Percentiles rank a stretch among this genome's conserved stretches.
These are phyloP conservation scores for Quercus tomentella DNA, from an alignment of 331 rosid species.

Conservation along the genomic window DNA sequence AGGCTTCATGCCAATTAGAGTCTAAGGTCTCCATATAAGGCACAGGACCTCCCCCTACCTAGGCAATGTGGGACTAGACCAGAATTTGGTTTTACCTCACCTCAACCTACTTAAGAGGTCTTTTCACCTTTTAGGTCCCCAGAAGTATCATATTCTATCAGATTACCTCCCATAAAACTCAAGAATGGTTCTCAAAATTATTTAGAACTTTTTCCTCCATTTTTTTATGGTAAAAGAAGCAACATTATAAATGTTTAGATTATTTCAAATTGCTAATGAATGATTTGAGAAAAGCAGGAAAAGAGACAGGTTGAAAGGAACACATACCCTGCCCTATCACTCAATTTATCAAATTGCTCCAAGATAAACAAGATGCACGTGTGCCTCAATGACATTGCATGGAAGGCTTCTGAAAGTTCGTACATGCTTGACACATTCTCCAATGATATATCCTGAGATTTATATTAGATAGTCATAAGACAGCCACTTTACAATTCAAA, in stretches of 20 bases:
- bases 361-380: slow-evolving; percentile 85
- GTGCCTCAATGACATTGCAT: slow-evolving; percentile 87
- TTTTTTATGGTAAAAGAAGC: not conserved
- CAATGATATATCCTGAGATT: slow-evolving; percentile 76
- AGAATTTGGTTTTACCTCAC: too few species aligned
- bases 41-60: too few species aligned
- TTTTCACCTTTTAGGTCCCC: too few species aligned
- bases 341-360: slow-evolving; percentile 91
- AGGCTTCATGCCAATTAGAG: too few species aligned
- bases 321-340: slow-evolving; percentile 79
- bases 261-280: not conserved
- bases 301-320: not conserved
- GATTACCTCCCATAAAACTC: not conserved
- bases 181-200: not conserved
- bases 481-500: not conserved
- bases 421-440: slow-evolving; percentile 93
- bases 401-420: slow-evolving; percentile 96
- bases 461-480: slow-evolving; percentile 12
- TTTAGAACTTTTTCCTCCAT: not conserved
- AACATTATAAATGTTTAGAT: not conserved
- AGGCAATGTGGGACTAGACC: too few species aligned
- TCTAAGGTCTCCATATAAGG: too few species aligned
- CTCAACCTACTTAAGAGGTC: too few species aligned
- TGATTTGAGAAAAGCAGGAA: not conserved
- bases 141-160: not conserved